Conservation (phyloP, 208 protist species). For the Trypanosoma melophagium region DNA sequence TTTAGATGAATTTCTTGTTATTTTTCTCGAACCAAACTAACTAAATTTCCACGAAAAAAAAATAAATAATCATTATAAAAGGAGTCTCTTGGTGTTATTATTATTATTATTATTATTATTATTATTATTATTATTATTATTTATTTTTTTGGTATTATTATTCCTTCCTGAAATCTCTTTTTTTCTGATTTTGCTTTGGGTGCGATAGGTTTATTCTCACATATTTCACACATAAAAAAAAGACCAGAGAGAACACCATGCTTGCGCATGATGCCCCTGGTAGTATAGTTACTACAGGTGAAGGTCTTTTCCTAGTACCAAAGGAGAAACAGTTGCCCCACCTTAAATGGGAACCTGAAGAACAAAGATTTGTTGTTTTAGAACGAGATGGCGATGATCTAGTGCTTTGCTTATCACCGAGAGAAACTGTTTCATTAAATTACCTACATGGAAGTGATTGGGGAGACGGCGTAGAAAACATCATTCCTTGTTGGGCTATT, state of each 20-base stretch:
- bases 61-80: too few relatives aligned
- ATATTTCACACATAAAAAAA: not conserved
- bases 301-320: constrained; percentile 28
- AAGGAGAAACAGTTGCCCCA: constrained; percentile 27
- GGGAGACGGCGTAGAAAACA: constrained; percentile 3
- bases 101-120: too few relatives aligned
- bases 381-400: constrained; percentile 38
- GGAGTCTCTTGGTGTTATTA: too few relatives aligned
- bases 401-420: constrained; percentile 23
- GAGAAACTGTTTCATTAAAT: constrained; percentile 19
- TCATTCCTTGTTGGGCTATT: constrained; percentile 47
- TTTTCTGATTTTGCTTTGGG: constrained; percentile 8
- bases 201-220: not conserved
- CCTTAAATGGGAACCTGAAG: constrained; percentile 46
- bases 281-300: constrained; percentile 13
- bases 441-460: constrained; percentile 3
- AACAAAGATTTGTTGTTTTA: constrained; percentile 45
- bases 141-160: not conserved
- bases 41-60: too few relatives aligned
- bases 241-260: not conserved
- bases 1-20: too few relatives aligned
- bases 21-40: too few relatives aligned
- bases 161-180: constrained; percentile 11
- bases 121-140: too few relatives aligned
- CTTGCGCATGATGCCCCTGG: constrained; percentile 6